Base-by-base conservation (phyloP, 805 yeast genomes). In the Pichia deserticola region DNA sequence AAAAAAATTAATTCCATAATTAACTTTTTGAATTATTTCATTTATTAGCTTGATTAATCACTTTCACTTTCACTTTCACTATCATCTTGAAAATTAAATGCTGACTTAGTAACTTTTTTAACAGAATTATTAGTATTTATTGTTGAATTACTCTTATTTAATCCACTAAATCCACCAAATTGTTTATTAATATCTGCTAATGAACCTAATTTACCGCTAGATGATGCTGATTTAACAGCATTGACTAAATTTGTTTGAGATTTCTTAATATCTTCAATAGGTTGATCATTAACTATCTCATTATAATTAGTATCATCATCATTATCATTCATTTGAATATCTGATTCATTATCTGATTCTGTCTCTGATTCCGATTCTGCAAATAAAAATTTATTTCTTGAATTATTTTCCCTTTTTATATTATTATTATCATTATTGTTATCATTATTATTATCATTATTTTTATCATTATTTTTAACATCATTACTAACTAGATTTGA, bases 301-400 rank as follows among this genome's bases (percentile, higher is more conserved):
- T 28, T 20, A 41, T 36, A 42, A 2, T 34, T 10, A 30, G 35
- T 41, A 40, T 15, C 9, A 29, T 33, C 35, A n/a, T 25, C 42
- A n/a, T 28, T 20, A 29, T 32, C 42, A 28, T 7, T 29, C 39
- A 34, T 34, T 20, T 25, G 7, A 36, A 27, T 11, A 15, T 34
- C 39, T 25, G 39, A 7, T 12, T 15, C 48, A 9, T 9, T 4
- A 32, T 45, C 48, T 5, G 44, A 49, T 30, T 36, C 47, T 7
- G 42, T 64, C 28, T 66, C 75, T n/a, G 52, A 57, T 20, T 66
- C 75, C 15, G 54, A 59, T 20, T 66, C 68, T 50, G 51, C 50
- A 34, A 73, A 67, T 41, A 65, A 51, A 52, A 75, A 75, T 11
- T 73, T 53, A 35, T 59, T 51, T 55, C 60, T 45, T 6, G 46